Evolutionary conservation across 192 early-diverging fungal species (phyloP).

Genomic region (Funneliformis geosporum): DNA sequence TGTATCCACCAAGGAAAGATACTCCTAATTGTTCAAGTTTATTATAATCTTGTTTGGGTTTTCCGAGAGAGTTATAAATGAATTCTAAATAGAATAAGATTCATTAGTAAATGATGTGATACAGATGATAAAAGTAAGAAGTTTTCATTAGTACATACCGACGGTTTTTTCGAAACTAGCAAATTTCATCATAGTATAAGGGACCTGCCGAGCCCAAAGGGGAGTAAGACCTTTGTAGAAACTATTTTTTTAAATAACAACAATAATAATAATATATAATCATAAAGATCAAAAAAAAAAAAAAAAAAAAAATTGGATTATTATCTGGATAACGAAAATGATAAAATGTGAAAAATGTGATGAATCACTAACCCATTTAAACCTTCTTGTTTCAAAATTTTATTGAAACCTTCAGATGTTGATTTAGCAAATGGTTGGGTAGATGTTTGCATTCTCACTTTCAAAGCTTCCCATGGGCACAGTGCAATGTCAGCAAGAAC

Average conservation of each 20-base stretch:
- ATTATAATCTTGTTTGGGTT: constrained; percentile 71
- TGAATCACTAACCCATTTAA: constrained; percentile 51
- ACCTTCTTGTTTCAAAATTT: constrained; percentile 62
- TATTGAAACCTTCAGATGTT: constrained; percentile 63
- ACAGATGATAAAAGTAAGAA: no score
- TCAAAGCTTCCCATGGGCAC: constrained; percentile 85
- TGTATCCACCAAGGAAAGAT: constrained; percentile 82
- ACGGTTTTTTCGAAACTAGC: constrained; percentile 80
- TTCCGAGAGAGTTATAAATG: constrained; percentile 66
- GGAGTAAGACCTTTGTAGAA: constrained; percentile 74
- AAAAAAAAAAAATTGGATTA: neutral
- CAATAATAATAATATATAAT: no score
- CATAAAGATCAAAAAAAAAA: neutral
- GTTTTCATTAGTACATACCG: neutral
- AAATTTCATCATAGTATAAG: constrained; percentile 87
- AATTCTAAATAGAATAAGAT: constrained; percentile 38
- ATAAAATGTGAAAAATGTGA: no score
- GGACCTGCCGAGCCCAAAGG: constrained; percentile 80
- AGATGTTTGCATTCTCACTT: constrained; percentile 86
- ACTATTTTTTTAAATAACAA: no score
- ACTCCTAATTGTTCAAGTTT: constrained; percentile 75
- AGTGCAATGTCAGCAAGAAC: constrained; percentile 80
- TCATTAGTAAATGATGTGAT: neutral
- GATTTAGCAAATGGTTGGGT: constrained; percentile 71
- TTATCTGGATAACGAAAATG: no score